Evolutionary conservation across 441 rosid species (phyloP).

Genomic region (Theobroma grandiflorum): DNA sequence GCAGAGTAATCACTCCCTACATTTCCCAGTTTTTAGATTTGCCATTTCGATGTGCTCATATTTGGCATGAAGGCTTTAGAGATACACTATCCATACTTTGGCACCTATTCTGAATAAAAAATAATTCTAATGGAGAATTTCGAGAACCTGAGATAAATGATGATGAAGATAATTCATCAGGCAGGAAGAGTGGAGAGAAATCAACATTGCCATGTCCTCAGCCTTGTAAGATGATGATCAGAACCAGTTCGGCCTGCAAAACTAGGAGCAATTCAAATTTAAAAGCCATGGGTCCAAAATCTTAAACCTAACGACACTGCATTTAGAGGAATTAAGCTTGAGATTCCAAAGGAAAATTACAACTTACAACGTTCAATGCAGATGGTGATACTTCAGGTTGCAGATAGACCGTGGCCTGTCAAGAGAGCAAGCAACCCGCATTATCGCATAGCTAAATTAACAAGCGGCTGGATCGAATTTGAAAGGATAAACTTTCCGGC

Average conservation of each 20-base stretch:
- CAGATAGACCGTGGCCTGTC: conserved; percentile 31
- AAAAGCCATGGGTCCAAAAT: too few relatives aligned
- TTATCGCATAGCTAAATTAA: not conserved
- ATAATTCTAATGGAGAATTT: not conserved
- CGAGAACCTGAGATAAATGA: not conserved
- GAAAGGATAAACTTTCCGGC: conserved; percentile 31
- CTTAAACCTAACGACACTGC: too few relatives aligned
- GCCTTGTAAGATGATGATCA: not conserved
- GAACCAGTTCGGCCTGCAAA: too few relatives aligned
- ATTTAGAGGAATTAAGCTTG: too few relatives aligned
- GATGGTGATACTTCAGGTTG: conserved; percentile 22
- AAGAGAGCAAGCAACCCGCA: not conserved
- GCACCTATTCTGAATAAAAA: too few relatives aligned
- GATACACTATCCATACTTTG: conserved; percentile 33
- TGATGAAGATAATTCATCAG: not conserved
- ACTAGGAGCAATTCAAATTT: too few relatives aligned
- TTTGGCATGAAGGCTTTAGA: conserved; percentile 38
- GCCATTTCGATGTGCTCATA: conserved; percentile 38
- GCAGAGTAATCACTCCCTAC: conserved; percentile 24
- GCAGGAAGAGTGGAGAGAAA: conserved; percentile 3
- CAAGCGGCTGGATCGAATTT: conserved; percentile 29
- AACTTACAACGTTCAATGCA: not conserved
- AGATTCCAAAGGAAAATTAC: not conserved
- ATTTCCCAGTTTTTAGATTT: conserved; percentile 36
- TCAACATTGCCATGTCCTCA: not conserved